These are phyloP conservation scores for Mallotus repandus DNA, from an alignment of 441 rosid species.

Conservation along the genomic window DNA sequence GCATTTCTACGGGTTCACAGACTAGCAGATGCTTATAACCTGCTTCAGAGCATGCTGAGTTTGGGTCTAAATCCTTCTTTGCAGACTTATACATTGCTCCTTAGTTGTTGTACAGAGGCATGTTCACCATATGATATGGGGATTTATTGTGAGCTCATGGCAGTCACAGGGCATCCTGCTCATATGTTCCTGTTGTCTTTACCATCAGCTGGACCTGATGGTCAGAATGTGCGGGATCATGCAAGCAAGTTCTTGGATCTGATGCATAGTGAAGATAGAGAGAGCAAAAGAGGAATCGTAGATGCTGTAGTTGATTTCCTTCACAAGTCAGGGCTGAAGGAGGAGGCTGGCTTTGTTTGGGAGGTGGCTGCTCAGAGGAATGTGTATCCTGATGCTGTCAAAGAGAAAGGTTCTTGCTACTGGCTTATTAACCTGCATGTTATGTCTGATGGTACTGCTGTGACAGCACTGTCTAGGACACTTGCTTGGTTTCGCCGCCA, in stretches of 20 bases:
- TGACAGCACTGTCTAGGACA: slow-evolving; percentile 74
- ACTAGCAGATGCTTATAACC: slow-evolving; percentile 65
- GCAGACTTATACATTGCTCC: slow-evolving; percentile 84
- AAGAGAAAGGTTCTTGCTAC: slow-evolving; percentile 69
- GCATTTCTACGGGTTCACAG: slow-evolving; percentile 72
- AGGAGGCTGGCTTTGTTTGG: slow-evolving; percentile 92
- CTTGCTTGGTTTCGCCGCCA: slow-evolving; percentile 82
- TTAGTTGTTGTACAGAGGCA: slow-evolving; percentile 86
- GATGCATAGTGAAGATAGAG: slow-evolving; percentile 92
- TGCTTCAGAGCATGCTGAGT: slow-evolving; percentile 64
- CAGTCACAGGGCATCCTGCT: slow-evolving; percentile 76
- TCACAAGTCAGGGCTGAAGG: slow-evolving; percentile 89
- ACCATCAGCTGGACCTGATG: slow-evolving; percentile 84
- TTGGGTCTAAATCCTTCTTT: slow-evolving; percentile 70
- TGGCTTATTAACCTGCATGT: slow-evolving; percentile 95
- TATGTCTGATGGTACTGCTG: slow-evolving; percentile 93
- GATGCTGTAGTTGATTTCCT: slow-evolving; percentile 88
- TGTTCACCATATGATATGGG: slow-evolving; percentile 63
- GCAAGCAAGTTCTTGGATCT: slow-evolving; percentile 66
- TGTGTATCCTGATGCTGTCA: slow-evolving; percentile 79
- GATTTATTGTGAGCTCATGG: slow-evolving; percentile 72
- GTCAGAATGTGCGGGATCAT: slow-evolving; percentile 79
- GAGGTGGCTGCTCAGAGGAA: slow-evolving; percentile 82
- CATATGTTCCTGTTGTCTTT: slow-evolving; percentile 69
- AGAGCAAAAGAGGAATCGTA: slow-evolving; percentile 90